Evolutionary conservation across 2,329 filamentous ascomycete species (phyloP).

Genomic region (Teratosphaeria nubilosa): DNA sequence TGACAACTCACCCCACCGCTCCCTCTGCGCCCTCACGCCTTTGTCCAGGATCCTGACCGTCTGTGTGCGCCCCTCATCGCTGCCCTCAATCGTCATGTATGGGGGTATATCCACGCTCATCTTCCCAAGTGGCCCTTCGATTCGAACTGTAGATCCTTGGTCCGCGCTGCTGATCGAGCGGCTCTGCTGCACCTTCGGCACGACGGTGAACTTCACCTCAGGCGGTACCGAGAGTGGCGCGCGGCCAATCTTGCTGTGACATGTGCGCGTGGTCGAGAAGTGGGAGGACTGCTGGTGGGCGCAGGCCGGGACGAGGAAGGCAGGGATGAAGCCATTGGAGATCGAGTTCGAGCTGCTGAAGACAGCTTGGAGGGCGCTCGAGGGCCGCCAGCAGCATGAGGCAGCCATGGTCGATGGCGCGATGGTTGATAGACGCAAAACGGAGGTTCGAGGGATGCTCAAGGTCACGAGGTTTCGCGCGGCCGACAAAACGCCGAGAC

Average conservation of each 20-base stretch:
- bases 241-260: slow-evolving; percentile 73
- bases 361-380: slow-evolving; percentile 12
- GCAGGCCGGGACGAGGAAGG: slow-evolving; percentile 66
- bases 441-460: background rate
- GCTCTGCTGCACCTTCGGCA: slow-evolving; percentile 50
- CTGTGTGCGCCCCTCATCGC: slow-evolving; percentile 53
- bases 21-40: slow-evolving; percentile 62
- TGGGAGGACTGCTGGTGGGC: slow-evolving; percentile 36
- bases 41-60: slow-evolving; percentile 60
- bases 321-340: slow-evolving; percentile 38
- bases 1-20: slow-evolving; percentile 77
- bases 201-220: slow-evolving; percentile 62
- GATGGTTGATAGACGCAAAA: background rate
- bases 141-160: slow-evolving; percentile 57
- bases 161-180: slow-evolving; percentile 52
- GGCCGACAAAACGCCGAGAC: background rate
- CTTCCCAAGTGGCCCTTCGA: slow-evolving; percentile 73
- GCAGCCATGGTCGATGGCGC: slow-evolving; percentile 11
- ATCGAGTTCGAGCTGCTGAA: slow-evolving; percentile 1
- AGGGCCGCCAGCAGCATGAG: slow-evolving; percentile 15
- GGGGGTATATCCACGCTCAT: slow-evolving; percentile 68
- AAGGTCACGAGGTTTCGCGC: slow-evolving; percentile 5
- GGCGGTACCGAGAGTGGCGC: slow-evolving; percentile 72
- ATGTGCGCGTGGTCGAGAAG: slow-evolving; percentile 62
- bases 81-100: slow-evolving; percentile 63